A percentile compares a stretch with the other conserved stretches of the same genome.
phyloP scores from a whole-genome alignment of 73 alveolate genomes.

The Breviolum minutum region DNA sequence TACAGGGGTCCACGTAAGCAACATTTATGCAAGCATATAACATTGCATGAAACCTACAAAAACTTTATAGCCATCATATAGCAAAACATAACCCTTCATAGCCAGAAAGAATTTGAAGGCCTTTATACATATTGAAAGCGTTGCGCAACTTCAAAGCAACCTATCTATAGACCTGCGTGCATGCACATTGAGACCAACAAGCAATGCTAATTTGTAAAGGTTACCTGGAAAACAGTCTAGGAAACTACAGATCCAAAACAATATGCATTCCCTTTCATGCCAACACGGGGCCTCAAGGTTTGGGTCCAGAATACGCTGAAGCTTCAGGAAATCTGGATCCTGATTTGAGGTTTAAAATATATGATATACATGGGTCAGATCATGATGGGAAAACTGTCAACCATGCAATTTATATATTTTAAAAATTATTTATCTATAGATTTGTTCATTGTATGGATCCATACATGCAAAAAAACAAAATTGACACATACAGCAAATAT shows the following conservation, averaged over 20 bases:
- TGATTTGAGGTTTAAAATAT: background rate
- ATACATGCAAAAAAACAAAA: background rate
- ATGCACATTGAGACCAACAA: background rate
- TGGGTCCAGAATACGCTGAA: conserved; percentile 44
- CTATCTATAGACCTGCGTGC: background rate
- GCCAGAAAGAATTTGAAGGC: too few species aligned
- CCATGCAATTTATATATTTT: background rate
- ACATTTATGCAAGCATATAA: background rate
- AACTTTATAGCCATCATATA: background rate
- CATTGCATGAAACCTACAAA: background rate
- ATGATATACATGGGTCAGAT: background rate
- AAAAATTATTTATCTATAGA: background rate
- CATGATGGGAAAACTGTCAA: background rate
- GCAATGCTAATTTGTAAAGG: background rate
- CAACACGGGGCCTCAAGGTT: conserved; percentile 3
- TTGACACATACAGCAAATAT: too few species aligned
- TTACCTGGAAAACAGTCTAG: too few species aligned
- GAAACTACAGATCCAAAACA: too few species aligned
- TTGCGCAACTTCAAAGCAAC: too few species aligned
- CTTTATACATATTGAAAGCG: too few species aligned
- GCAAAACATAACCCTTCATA: background rate
- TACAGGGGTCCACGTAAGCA: background rate
- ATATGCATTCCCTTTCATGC: background rate
- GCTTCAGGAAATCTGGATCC: background rate
- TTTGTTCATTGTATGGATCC: background rate